Evolutionary conservation across 371 early-diverging fungal species (phyloP).

Genomic region (Mucor lusitanicus): DNA sequence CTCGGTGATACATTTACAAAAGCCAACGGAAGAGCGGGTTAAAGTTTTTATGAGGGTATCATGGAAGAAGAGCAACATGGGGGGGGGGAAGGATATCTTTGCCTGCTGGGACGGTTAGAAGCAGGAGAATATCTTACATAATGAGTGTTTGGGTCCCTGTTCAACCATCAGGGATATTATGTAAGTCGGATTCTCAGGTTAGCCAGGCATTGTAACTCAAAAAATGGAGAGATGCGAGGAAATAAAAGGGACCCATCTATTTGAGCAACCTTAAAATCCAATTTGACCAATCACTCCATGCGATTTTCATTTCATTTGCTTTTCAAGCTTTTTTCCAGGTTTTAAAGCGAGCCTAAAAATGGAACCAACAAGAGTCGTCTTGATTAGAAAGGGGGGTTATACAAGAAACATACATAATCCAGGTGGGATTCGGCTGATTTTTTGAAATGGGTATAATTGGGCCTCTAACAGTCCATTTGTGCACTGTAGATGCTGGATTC

Average conservation of each 20-base stretch:
- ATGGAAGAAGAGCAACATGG: not conserved
- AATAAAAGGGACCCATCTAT: not conserved
- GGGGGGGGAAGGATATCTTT: not conserved
- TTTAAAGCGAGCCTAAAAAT: not conserved
- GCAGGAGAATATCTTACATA: not conserved
- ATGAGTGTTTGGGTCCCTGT: not conserved
- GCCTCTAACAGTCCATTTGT: not conserved
- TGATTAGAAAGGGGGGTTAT: not conserved
- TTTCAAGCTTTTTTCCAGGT: conserved; percentile 1
- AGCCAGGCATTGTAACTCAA: not conserved
- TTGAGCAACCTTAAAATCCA: not conserved
- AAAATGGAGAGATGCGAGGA: not conserved
- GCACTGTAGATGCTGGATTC: not conserved
- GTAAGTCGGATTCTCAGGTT: not conserved
- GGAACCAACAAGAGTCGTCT: not conserved
- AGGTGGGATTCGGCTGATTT: not conserved
- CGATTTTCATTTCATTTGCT: not conserved
- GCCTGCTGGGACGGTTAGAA: not conserved
- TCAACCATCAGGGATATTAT: not conserved
- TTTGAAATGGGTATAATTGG: not conserved
- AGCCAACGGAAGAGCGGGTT: not conserved
- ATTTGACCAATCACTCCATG: not conserved
- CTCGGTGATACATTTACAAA: not conserved
- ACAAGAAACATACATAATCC: not conserved
- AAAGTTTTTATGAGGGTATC: not conserved